These are phyloP conservation scores for Cytospora piceae DNA, from an alignment of 2,329 filamentous ascomycete species.

Conservation along the genomic window DNA sequence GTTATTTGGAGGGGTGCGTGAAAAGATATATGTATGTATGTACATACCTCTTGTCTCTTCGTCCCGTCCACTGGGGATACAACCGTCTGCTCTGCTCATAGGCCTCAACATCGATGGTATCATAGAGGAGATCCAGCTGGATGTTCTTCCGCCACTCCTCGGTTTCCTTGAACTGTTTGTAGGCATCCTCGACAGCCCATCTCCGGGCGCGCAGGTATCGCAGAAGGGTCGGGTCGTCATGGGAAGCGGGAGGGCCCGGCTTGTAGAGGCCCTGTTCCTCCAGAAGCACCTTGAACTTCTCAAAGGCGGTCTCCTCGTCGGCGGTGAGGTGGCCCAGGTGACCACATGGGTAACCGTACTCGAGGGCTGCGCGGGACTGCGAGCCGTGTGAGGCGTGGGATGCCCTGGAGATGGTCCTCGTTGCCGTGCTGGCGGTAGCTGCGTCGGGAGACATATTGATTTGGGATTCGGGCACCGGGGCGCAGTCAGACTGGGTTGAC, in stretches of 20 bases:
- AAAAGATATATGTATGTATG: background rate
- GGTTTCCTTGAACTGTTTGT: constrained; percentile 83
- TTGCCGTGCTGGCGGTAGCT: constrained; percentile 20
- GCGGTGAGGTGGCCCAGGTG: constrained; percentile 77
- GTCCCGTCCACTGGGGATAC: constrained; percentile 94
- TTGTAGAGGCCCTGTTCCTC: constrained; percentile 67
- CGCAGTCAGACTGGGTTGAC: background rate
- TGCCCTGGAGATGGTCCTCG: constrained; percentile 21
- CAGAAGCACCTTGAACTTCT: constrained; percentile 72
- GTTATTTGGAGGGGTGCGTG: background rate
- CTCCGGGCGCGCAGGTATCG: constrained; percentile 85
- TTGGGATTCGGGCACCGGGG: background rate
- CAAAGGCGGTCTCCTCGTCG: constrained; percentile 68
- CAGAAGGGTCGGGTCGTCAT: constrained; percentile 76
- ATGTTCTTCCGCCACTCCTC: constrained; percentile 86
- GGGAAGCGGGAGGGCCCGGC: constrained; percentile 60
- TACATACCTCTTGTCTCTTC: constrained; percentile 68
- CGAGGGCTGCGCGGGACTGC: constrained; percentile 33
- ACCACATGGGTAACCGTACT: constrained; percentile 68
- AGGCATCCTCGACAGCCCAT: constrained; percentile 78
- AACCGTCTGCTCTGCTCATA: constrained; percentile 80
- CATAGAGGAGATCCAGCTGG: constrained; percentile 77
- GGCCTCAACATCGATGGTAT: constrained; percentile 81
- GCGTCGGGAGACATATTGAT: constrained; percentile 11
- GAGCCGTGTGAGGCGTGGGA: constrained; percentile 27